Evolutionary conservation across 1,284 basidiomycete species (phyloP).

Genomic region (Cerrena zonata): DNA sequence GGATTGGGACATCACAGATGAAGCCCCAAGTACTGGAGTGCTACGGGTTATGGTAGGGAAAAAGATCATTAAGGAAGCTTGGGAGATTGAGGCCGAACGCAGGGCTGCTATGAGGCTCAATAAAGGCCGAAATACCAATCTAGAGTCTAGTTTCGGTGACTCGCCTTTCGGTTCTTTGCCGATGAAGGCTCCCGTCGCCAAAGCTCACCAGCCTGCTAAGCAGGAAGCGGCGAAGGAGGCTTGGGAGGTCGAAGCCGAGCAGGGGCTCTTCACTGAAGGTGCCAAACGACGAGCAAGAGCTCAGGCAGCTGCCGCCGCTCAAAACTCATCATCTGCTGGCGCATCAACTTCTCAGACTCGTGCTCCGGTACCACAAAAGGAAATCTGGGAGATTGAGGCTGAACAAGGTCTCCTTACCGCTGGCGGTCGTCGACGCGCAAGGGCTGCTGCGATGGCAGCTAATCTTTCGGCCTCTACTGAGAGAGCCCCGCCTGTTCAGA

Average conservation of each 20-base stretch:
- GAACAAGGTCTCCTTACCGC: conserved; percentile 68
- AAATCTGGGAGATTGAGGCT: conserved; percentile 72
- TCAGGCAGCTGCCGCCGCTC: conserved; percentile 17
- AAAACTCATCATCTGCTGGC: conserved; percentile 9
- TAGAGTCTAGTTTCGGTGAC: neutral
- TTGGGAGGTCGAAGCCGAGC: conserved; percentile 36
- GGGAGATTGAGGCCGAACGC: conserved; percentile 70
- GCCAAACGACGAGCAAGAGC: conserved; percentile 28
- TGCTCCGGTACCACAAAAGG: conserved; percentile 43
- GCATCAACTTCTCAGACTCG: conserved; percentile 13
- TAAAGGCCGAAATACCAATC: conserved; percentile 7
- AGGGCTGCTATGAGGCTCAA: conserved; percentile 31
- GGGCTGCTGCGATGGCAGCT: conserved; percentile 44
- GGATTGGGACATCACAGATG: conserved; percentile 47
- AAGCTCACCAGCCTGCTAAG: neutral
- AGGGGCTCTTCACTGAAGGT: conserved; percentile 30
- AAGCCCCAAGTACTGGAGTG: conserved; percentile 47
- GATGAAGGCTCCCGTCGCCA: neutral
- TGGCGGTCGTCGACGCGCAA: conserved; percentile 58
- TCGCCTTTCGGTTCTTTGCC: neutral
- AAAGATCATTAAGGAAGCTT: conserved; percentile 60
- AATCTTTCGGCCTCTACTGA: conserved; percentile 2
- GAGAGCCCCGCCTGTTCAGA: neutral
- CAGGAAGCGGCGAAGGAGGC: conserved; percentile 21
- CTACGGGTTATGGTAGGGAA: conserved; percentile 62